Evolutionary conservation across 1,139 yeast genomes (phyloP).

Genomic region (Diutina pseudorugosa): DNA sequence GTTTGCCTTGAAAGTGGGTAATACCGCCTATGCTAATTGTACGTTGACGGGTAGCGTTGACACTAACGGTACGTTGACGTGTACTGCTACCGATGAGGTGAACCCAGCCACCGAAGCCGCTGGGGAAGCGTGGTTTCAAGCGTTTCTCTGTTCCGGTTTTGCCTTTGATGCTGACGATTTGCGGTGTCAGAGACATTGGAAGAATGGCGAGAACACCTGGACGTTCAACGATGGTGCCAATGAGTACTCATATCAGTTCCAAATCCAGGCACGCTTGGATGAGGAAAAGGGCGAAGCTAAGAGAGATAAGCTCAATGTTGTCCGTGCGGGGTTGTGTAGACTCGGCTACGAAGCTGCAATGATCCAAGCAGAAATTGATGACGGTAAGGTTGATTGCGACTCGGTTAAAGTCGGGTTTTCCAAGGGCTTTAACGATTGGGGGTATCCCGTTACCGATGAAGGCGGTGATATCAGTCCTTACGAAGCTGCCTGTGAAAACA

Average conservation of each 20-base stretch:
- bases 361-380: background rate
- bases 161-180: background rate
- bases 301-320: background rate
- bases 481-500: background rate
- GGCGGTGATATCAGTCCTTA: background rate
- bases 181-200: background rate
- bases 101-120: background rate
- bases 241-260: background rate
- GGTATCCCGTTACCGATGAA: background rate
- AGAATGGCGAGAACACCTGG: background rate
- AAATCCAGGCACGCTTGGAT: no score
- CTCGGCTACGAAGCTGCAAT: background rate
- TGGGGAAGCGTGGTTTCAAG: background rate
- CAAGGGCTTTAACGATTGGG: background rate
- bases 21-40: conserved; percentile 5
- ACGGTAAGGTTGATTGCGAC: background rate
- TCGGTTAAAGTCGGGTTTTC: background rate
- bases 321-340: background rate
- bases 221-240: background rate
- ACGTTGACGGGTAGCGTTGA: conserved; percentile 13
- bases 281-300: background rate
- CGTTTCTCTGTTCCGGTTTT: background rate
- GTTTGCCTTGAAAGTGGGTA: background rate
- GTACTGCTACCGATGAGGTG: conserved; percentile 14
- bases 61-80: conserved; percentile 14